phyloP scores from a whole-genome alignment of 768 basidiomycete species.

The Sarcodon sp. region DNA sequence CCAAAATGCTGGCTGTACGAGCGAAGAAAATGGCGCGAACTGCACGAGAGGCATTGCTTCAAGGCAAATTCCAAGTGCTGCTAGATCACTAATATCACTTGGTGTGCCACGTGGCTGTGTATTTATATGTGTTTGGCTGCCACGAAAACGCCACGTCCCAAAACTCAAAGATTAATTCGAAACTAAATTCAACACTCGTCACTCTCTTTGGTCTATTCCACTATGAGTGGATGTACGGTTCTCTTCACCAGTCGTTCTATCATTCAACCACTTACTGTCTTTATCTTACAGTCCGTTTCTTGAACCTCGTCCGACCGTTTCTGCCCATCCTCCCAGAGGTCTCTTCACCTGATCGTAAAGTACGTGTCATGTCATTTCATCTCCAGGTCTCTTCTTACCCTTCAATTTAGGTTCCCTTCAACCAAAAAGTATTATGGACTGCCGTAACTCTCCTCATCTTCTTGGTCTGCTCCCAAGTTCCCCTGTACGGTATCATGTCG shows the following conservation, averaged over 20 bases:
- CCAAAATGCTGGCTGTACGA: constrained; percentile 90
- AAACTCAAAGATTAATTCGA: constrained; percentile 5
- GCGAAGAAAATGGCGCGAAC: constrained; percentile 79
- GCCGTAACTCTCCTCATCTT: constrained; percentile 98
- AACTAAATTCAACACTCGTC: neutral
- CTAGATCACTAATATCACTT: neutral
- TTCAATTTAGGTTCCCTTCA: constrained; percentile 74
- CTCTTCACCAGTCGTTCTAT: neutral
- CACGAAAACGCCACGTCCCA: neutral
- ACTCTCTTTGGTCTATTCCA: constrained; percentile 15
- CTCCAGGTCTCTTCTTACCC: constrained; percentile 1
- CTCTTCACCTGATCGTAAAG: constrained; percentile 95
- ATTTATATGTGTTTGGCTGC: neutral
- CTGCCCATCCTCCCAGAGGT: constrained; percentile 95
- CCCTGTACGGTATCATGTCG: constrained; percentile 98
- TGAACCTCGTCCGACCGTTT: constrained; percentile 97
- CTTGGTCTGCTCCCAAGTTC: constrained; percentile 98
- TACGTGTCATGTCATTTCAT: constrained; percentile 18
- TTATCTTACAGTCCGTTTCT: constrained; percentile 66
- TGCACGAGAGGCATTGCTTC: constrained; percentile 53
- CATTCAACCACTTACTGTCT: constrained; percentile 1
- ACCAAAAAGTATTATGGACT: constrained; percentile 98
- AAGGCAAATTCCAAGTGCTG: neutral
- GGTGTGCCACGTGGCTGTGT: neutral
- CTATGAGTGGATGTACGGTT: constrained; percentile 73